Evolutionary conservation across 2,329 filamentous ascomycete genomes (phyloP), one percentile per base, ranked within the genome.

Genomic region (Cladosporium sp.): DNA sequence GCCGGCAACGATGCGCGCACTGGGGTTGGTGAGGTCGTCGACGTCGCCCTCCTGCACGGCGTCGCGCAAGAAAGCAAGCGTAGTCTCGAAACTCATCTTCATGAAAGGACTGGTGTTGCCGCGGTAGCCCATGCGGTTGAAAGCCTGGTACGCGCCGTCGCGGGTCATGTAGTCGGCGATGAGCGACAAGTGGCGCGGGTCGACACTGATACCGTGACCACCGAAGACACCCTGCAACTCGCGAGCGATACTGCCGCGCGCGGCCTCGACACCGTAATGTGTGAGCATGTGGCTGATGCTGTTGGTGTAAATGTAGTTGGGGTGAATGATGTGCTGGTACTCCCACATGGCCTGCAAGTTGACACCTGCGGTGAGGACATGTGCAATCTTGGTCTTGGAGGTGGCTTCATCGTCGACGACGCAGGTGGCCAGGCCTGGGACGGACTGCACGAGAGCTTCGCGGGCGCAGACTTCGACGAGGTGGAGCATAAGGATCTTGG

Each of bases 81-180:
- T 99, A 4, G 95, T 99, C 85, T 99, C 95, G 81, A 98, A 99
- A 78, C 92, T 96, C 94, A 98, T 98, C 85, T 98, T 98, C 80
- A 95, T 94, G 72, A 99, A 94, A 0, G 95, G 93, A 70, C 89
- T 93, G 31, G 94, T 89, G 74, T 92, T 93, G 69, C 91, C 89
- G 75, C 88, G 89, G 67, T 99, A 83, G 1, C 94, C 95, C 75
- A 91, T 96, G 58, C 95, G 90, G 80, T 92, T 97, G 81, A 99
- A 99, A 0, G 95, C 89, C 57, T 89, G 91, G 81, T 96, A 99
- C 1, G 88, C 89, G 70, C 95, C 95, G 67, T 89, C 89, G 62
- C 94, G 87, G n/a, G 95, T 99, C 95, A 99, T 99, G 78, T 92
- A 92, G 78, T 99, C 95, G 56, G 91, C 94, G 72, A 99, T 98